phyloP scores from a whole-genome alignment of 768 basidiomycete genomes.

The Hygrocybe punicea region DNA sequence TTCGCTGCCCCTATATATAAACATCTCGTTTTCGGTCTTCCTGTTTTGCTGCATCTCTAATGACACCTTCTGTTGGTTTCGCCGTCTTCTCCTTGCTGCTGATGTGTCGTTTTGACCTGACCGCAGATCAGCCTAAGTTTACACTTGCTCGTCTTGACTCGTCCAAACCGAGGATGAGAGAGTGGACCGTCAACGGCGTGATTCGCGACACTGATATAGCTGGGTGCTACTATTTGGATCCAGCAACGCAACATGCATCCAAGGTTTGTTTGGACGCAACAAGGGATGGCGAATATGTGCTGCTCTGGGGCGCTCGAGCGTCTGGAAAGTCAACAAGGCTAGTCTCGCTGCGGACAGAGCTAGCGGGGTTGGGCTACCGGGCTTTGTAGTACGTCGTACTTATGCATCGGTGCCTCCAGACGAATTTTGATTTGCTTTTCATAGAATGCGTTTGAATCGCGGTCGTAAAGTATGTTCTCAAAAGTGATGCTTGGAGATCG shows the following conservation, averaged over 20 bases:
- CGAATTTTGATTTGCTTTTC: conserved; percentile 3
- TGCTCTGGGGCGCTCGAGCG: conserved; percentile 12
- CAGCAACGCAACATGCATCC: conserved; percentile 7
- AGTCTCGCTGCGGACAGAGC: conserved; percentile 4
- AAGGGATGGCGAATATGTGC: conserved; percentile 4
- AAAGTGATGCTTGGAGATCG: too few species aligned
- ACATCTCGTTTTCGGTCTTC: too few species aligned
- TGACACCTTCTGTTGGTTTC: too few species aligned
- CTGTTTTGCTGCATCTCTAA: too few species aligned
- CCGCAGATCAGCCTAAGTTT: too few species aligned
- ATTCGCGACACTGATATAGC: conserved; percentile 4
- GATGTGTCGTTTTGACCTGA: too few species aligned
- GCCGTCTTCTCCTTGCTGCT: too few species aligned
- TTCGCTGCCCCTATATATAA: too few species aligned
- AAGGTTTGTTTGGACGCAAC: conserved; percentile 9
- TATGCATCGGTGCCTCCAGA: not conserved
- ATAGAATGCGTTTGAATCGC: not conserved
- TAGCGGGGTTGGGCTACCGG: not conserved
- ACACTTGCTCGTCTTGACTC: too few species aligned
- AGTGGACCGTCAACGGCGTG: conserved; percentile 4
- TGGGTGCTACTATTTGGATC: conserved; percentile 13
- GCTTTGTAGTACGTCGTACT: conserved; percentile 10
- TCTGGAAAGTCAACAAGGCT: conserved; percentile 14
- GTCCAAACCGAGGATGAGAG: not conserved
- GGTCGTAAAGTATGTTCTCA: too few species aligned